These are phyloP conservation scores for Malus sylvestris DNA, from an alignment of 306 rosid species.

Conservation along the genomic window DNA sequence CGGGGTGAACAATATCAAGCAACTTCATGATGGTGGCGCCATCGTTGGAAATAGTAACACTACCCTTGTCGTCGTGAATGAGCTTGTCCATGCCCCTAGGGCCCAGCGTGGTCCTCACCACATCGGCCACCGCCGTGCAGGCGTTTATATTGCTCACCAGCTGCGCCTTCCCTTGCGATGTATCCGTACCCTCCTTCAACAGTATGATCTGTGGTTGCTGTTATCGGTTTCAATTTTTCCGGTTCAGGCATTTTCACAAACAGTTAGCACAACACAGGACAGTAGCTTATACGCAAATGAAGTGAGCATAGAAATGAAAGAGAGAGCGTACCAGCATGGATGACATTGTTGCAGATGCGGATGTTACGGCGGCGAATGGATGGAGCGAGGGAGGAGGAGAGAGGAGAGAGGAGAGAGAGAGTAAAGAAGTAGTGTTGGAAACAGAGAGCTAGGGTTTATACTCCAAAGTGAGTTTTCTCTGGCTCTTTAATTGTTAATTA, in stretches of 20 bases:
- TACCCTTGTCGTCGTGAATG: conserved; percentile 86
- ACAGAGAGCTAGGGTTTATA: background rate
- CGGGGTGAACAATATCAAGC: conserved; percentile 89
- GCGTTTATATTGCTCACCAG: conserved; percentile 94
- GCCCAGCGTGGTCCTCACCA: conserved; percentile 83
- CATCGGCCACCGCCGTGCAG: conserved; percentile 88
- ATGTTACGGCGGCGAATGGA: conserved; percentile 4
- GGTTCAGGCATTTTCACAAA: conserved; percentile 20
- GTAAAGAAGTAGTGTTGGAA: background rate
- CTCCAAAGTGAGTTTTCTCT: background rate
- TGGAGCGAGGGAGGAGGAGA: background rate
- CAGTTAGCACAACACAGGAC: background rate
- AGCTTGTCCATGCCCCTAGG: conserved; percentile 99
- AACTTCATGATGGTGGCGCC: conserved; percentile 99
- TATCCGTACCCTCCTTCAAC: conserved; percentile 90
- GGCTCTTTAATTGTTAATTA: background rate
- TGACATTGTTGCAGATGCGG: conserved; percentile 54
- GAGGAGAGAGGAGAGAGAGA: background rate
- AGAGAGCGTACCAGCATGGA: conserved; percentile 65
- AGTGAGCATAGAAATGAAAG: background rate
- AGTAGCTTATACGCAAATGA: background rate
- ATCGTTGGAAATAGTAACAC: conserved; percentile 88
- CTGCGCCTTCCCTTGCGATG: conserved; percentile 94
- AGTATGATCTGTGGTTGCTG: conserved; percentile 99
- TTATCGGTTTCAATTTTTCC: conserved; percentile 9